Base-by-base conservation (phyloP, 2,329 filamentous ascomycete genomes). In the Stagonosporopsis chrysanthemi region DNA sequence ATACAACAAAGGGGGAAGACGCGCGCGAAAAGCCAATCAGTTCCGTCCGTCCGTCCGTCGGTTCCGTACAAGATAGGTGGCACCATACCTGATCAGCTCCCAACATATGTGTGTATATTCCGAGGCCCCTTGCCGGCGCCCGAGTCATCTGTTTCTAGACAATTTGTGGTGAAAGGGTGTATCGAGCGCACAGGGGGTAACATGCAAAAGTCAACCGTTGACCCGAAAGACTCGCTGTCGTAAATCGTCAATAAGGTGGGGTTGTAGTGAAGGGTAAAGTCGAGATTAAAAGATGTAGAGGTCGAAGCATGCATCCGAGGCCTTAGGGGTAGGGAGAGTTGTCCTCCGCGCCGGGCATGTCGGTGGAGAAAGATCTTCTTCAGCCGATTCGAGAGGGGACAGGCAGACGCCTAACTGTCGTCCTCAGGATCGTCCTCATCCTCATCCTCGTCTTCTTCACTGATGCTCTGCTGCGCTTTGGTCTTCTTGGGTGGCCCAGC, bases 361-460 rank as follows among this genome's bases (percentile, higher is more conserved):
- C 36, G 36, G 22, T 39, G 6, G 36, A 39, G 17, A 19, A 5
- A 19, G 17, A 22, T 39, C 36, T 39, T 39, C 36, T 39, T 39
- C 36, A 11, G 36, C 17, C 36, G 14, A 33, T 36, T 43, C 35
- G 28, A 22, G 22, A n/a, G 3, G 7, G 31, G 29, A 52, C 15
- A 8, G n/a, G 22, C 24, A 51, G 24, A 24, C 36, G 39, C 51
- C 66, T 67, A 75, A 57, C 70, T 71, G 46, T 79, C 77, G 44
- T 80, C 82, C 58, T 83, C 82, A 50, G 81, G 82, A 63, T 83
- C 83, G 33, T 82, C 82, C 14, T 66, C 77, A 26, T 83, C 82
- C 26, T 77, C 74, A 51, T 81, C 80, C 55, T 84, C 82, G 45
- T 82, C 82, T 51, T 82, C 82, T 50, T 84, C 83, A 59, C 79